These are phyloP conservation scores for Phytophthora fragariaefolia DNA, from an alignment of 352 stramenopile species.

Conservation along the genomic window DNA sequence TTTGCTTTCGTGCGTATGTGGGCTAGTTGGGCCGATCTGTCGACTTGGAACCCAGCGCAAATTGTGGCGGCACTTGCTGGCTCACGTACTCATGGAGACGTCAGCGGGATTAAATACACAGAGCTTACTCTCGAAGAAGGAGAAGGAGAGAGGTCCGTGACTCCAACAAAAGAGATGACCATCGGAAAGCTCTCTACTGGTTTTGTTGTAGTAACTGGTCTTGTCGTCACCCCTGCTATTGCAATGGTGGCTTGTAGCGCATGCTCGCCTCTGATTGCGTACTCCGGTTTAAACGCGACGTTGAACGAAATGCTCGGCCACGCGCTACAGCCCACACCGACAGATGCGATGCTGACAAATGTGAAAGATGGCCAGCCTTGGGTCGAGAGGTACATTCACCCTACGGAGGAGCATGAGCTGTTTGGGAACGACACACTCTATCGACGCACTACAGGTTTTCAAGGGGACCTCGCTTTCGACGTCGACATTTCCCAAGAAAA, in stretches of 20 bases:
- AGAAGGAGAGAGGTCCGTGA: not conserved
- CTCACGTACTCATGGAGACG: not conserved
- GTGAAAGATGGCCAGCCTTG: slow-evolving; percentile 18
- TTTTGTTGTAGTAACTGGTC: not conserved
- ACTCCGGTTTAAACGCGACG: slow-evolving; percentile 26
- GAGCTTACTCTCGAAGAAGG: slow-evolving; percentile 18
- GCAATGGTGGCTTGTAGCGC: slow-evolving; percentile 2
- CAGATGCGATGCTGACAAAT: slow-evolving; percentile 6
- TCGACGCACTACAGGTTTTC: slow-evolving; percentile 43
- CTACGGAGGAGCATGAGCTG: slow-evolving; percentile 21
- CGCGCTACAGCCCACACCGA: slow-evolving; percentile 19
- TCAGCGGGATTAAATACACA: slow-evolving; percentile 12
- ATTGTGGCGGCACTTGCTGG: not conserved
- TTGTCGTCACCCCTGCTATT: slow-evolving; percentile 9
- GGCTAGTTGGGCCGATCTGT: slow-evolving; percentile 2
- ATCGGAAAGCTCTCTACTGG: not conserved
- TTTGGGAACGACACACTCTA: slow-evolving; percentile 29
- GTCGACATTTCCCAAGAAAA: slow-evolving; percentile 39
- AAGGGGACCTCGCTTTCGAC: slow-evolving; percentile 51
- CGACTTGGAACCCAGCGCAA: slow-evolving; percentile 23
- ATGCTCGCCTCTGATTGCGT: slow-evolving; percentile 26
- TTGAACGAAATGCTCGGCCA: slow-evolving; percentile 26
- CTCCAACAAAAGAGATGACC: slow-evolving; percentile 1
- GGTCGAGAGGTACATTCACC: slow-evolving; percentile 30
- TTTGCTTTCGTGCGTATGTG: slow-evolving; percentile 14